A percentile compares a stretch with the other conserved stretches of the same genome.
Evolutionary conservation across 2,329 filamentous ascomycete species (phyloP).

Genomic region (Colletotrichum tropicicola): DNA sequence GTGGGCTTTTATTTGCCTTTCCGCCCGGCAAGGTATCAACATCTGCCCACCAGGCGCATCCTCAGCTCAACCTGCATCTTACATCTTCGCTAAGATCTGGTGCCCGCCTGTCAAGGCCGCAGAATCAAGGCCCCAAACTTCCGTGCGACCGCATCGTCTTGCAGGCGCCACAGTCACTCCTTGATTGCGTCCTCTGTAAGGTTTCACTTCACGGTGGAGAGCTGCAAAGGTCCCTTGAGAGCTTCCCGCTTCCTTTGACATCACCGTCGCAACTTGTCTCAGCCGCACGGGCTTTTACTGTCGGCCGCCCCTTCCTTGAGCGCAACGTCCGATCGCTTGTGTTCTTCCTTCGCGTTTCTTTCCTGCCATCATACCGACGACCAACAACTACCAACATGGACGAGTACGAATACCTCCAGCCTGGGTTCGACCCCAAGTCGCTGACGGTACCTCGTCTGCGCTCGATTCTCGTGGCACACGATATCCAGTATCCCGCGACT

Average conservation of each 20-base stretch:
- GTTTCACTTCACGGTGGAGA: too few relatives aligned
- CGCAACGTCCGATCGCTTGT: neutral
- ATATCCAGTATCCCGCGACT: slow-evolving; percentile 83
- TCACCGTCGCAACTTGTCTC: slow-evolving; percentile 20
- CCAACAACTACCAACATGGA: slow-evolving; percentile 56
- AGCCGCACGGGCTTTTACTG: neutral
- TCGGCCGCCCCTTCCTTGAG: neutral
- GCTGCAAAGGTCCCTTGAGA: neutral
- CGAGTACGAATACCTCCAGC: slow-evolving; percentile 83
- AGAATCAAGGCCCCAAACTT: slow-evolving; percentile 20
- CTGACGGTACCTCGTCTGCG: slow-evolving; percentile 90
- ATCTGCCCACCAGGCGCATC: slow-evolving; percentile 18
- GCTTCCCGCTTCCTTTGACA: slow-evolving; percentile 13
- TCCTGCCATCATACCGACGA: neutral
- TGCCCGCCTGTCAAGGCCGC: slow-evolving; percentile 19
- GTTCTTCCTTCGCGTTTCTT: neutral
- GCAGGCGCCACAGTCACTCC: neutral
- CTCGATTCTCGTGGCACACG: slow-evolving; percentile 90
- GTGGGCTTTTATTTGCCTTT: slow-evolving; percentile 32
- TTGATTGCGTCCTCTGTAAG: neutral
- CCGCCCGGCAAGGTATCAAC: slow-evolving; percentile 5
- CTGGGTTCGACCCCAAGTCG: slow-evolving; percentile 83
- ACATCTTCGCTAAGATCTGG: slow-evolving; percentile 22
- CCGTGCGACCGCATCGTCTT: slow-evolving; percentile 4
- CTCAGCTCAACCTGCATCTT: slow-evolving; percentile 19